phyloP scores from a whole-genome alignment of 179 eudicot species.

The Silene vulgaris region DNA sequence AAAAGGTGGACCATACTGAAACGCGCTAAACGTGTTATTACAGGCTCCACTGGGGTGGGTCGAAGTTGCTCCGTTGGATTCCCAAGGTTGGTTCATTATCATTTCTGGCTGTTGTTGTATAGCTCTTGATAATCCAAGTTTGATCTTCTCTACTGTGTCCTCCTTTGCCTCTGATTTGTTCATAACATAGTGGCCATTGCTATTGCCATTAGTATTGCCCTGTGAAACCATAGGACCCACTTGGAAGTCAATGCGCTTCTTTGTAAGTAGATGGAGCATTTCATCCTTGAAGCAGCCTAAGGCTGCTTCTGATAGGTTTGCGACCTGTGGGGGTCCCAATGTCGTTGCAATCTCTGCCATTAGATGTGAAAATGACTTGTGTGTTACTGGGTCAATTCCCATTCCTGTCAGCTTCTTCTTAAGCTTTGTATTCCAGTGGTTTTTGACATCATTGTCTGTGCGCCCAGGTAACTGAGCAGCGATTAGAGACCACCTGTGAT shows the following conservation, averaged over 20 bases:
- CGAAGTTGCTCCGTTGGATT: conserved; percentile 32
- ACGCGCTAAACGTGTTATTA: conserved; percentile 38
- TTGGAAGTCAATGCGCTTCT: conserved; percentile 63
- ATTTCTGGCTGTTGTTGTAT: conserved; percentile 60
- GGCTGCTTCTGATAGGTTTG: conserved; percentile 85
- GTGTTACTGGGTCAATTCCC: conserved; percentile 97
- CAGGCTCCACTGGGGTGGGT: conserved; percentile 28
- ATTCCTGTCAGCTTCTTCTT: conserved; percentile 90
- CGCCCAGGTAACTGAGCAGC: conserved; percentile 94
- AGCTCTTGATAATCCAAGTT: conserved; percentile 66
- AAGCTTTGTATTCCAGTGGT: conserved; percentile 95
- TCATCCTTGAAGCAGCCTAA: conserved; percentile 95
- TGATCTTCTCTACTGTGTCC: conserved; percentile 62
- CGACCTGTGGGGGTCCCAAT: conserved; percentile 77
- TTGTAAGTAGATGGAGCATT: conserved; percentile 91
- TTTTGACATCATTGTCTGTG: conserved; percentile 91
- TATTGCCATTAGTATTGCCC: conserved; percentile 18
- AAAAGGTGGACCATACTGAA: conserved; percentile 48
- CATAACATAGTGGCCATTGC: conserved; percentile 15
- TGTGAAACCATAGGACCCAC: conserved; percentile 28
- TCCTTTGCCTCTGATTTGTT: conserved; percentile 46
- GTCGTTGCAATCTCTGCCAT: conserved; percentile 87
- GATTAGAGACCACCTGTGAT: conserved; percentile 75
- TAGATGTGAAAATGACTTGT: conserved; percentile 92
- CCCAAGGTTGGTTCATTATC: conserved; percentile 57